A percentile compares a stretch with the other conserved stretches of the same genome.
phyloP scores from a whole-genome alignment of 805 yeast species.

The Teunomyces kruisii region DNA sequence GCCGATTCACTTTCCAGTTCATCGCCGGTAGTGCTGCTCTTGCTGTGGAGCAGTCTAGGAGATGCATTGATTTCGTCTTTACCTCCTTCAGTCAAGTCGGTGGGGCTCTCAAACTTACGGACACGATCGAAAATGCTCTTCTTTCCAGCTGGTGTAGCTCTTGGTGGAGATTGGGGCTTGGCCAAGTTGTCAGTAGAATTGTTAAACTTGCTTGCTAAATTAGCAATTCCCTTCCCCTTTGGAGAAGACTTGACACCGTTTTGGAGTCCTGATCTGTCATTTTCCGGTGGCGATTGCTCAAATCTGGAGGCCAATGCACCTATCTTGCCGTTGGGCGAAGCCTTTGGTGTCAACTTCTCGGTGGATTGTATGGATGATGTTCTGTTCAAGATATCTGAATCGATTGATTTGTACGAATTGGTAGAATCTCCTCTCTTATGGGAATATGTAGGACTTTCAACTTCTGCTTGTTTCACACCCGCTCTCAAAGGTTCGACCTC shows the following conservation, averaged over 20 bases:
- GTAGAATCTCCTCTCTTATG: conserved; percentile 5
- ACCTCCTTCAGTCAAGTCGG: not conserved
- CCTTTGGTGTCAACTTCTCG: conserved; percentile 5
- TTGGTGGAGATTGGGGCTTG: conserved; percentile 14
- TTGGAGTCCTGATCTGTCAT: not conserved
- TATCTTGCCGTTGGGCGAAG: conserved; percentile 16
- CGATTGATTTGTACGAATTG: not conserved
- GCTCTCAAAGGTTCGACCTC: not conserved
- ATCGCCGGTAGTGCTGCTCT: not conserved
- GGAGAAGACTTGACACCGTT: conserved; percentile 5
- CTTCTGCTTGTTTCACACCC: not conserved
- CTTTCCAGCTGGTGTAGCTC: conserved; percentile 20
- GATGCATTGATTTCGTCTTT: too few relatives aligned
- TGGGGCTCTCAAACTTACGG: conserved; percentile 34
- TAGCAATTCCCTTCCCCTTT: conserved; percentile 15
- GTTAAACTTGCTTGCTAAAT: conserved; percentile 28
- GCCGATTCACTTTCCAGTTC: conserved; percentile 7
- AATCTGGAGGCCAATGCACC: conserved; percentile 23
- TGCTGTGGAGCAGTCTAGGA: conserved; percentile 5
- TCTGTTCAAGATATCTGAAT: not conserved
- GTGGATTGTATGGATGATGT: not conserved
- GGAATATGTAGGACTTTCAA: not conserved
- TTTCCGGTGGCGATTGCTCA: conserved; percentile 12
- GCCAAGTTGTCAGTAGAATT: conserved; percentile 16
- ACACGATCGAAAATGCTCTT: conserved; percentile 34